phyloP scores from a whole-genome alignment of 2,329 filamentous ascomycete genomes.

The Colletotrichum nymphaeae region DNA sequence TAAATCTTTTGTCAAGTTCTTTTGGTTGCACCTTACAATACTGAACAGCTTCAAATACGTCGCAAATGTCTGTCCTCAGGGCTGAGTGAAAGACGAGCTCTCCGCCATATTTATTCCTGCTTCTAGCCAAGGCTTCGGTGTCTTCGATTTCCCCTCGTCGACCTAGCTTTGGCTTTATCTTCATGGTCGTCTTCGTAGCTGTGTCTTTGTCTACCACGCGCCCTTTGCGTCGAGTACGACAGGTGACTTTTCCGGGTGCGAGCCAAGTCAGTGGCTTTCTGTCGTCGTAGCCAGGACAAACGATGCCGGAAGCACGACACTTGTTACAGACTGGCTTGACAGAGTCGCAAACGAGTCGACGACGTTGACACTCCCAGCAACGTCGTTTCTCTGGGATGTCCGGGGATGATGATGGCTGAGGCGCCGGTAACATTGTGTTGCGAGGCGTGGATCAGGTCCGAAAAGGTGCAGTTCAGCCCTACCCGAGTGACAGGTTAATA shows the following conservation, averaged over 20 bases:
- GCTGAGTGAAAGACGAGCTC: slow-evolving; percentile 8
- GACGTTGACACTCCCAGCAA: slow-evolving; percentile 57
- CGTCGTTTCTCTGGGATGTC: slow-evolving; percentile 38
- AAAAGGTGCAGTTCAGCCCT: background rate
- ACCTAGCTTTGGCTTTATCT: background rate
- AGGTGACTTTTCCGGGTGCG: slow-evolving; percentile 49
- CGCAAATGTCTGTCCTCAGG: slow-evolving; percentile 30
- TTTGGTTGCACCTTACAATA: slow-evolving; percentile 28
- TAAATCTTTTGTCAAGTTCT: background rate
- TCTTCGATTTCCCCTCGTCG: background rate
- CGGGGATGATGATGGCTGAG: background rate
- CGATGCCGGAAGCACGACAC: slow-evolving; percentile 46
- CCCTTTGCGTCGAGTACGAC: slow-evolving; percentile 39
- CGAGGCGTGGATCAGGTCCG: background rate
- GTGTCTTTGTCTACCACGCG: background rate
- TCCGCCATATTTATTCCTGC: background rate
- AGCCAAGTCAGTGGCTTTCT: slow-evolving; percentile 53
- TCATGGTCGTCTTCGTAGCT: background rate
- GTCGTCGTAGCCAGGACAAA: slow-evolving; percentile 53
- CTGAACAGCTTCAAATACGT: slow-evolving; percentile 30
- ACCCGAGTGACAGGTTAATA: background rate
- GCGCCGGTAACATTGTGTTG: background rate
- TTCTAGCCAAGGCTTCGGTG: background rate
- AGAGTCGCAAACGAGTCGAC: slow-evolving; percentile 52
- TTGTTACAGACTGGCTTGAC: slow-evolving; percentile 49